Evolutionary conservation across 257 asterid genomes (phyloP).

Genomic region (Solanum raphanifolium): DNA sequence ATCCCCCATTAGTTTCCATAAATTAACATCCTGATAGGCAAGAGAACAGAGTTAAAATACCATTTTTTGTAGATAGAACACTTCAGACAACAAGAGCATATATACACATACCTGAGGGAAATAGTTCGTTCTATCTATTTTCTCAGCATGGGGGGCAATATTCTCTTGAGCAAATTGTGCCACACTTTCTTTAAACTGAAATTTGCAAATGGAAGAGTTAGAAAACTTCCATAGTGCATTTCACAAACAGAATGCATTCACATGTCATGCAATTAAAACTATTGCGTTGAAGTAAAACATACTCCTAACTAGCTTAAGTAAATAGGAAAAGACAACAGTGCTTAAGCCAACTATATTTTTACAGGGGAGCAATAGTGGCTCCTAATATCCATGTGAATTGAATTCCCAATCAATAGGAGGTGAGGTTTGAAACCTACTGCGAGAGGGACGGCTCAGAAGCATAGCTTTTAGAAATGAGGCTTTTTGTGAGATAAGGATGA

Average conservation of each 20-base stretch:
- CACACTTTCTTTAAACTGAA: conserved; percentile 93
- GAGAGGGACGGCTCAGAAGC: not conserved
- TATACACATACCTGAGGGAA: conserved; percentile 56
- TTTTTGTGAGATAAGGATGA: not conserved
- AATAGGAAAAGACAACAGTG: not conserved
- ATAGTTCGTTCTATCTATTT: conserved; percentile 69
- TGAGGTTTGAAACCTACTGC: not conserved
- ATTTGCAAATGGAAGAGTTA: not conserved
- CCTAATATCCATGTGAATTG: not conserved
- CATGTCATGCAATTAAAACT: not conserved
- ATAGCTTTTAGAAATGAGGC: not conserved
- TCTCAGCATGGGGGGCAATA: conserved; percentile 85
- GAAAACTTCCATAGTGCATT: not conserved
- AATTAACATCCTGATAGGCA: conserved; percentile 61
- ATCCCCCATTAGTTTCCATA: conserved; percentile 97
- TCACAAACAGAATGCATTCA: not conserved
- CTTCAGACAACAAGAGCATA: not conserved
- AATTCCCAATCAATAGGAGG: not conserved
- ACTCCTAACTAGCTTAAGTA: not conserved
- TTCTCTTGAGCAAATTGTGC: conserved; percentile 86
- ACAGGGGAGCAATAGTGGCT: not conserved
- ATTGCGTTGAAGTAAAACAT: not conserved
- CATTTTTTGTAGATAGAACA: not conserved
- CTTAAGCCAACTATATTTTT: not conserved
- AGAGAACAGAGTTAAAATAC: not conserved